Conservation (phyloP, 2,329 filamentous ascomycete species). For the Colletotrichum sidae region DNA sequence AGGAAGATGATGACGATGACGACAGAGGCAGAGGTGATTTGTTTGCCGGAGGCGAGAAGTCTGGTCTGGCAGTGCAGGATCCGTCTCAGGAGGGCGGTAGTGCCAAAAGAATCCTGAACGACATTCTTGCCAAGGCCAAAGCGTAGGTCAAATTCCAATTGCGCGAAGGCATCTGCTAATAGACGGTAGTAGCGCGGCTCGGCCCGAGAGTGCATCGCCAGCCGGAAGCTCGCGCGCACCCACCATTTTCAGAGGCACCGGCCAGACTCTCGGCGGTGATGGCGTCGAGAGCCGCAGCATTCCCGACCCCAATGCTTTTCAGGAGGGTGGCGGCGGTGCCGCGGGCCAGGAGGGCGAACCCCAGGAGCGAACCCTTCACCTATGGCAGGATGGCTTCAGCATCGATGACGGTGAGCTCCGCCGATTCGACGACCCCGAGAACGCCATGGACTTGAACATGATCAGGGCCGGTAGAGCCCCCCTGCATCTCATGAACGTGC, state of each 20-base stretch:
- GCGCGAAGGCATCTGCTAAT: background rate
- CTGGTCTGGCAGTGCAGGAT: conserved; percentile 75
- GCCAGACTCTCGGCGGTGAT: conserved; percentile 83
- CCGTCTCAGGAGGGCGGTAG: conserved; percentile 59
- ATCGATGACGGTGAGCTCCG: conserved; percentile 84
- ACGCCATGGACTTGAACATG: conserved; percentile 77
- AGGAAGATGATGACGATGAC: conserved; percentile 66
- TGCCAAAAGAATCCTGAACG: conserved; percentile 68
- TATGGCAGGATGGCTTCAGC: conserved; percentile 88
- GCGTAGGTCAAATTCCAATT: conserved; percentile 57
- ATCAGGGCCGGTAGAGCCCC: conserved; percentile 83
- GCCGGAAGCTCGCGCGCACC: conserved; percentile 62
- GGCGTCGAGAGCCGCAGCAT: conserved; percentile 77
- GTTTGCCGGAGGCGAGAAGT: conserved; percentile 89
- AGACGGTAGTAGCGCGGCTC: conserved; percentile 66
- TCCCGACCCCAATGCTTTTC: conserved; percentile 64
- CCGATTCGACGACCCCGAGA: conserved; percentile 82
- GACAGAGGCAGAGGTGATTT: conserved; percentile 73
- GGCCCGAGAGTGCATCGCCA: conserved; percentile 62
- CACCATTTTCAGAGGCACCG: conserved; percentile 74
- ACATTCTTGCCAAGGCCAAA: conserved; percentile 73
- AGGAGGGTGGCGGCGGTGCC: conserved; percentile 45
- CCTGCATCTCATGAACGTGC: conserved; percentile 81
- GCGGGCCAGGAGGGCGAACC: conserved; percentile 55
- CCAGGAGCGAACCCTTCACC: conserved; percentile 77